Base-by-base conservation (phyloP, 2,329 filamentous ascomycete species). In the Fusarium vanettenii region DNA sequence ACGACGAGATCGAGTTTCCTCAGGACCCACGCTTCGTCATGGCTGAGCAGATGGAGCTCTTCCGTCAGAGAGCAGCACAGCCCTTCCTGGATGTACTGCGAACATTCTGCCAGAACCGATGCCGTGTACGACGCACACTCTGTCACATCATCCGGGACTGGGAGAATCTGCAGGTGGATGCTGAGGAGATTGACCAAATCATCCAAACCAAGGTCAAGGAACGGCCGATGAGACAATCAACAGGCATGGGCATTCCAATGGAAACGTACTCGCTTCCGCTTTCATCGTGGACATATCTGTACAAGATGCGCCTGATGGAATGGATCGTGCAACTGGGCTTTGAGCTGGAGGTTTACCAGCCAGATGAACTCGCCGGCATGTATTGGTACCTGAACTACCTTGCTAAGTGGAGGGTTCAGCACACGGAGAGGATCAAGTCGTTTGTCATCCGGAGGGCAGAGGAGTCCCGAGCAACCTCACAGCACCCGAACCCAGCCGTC, bases 301-400 rank as follows among this genome's bases (percentile, higher is more conserved):
- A 97, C 83, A 98, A 98, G 82, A 88, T 98, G n/a, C 90, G 90
- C 33, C 91, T 96, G 79, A 94, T 98, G 88, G 93, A 96, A 80
- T 93, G 92, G 87, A 92, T 97, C 55, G 88, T 98, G 18, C 94
- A 98, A 80, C 90, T 98, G 35, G 97, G 97, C 14, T 98, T 99
- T 81, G 97, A 99, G 83, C 91, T 98, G 14, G 92, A 96, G 50
- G 90, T 98, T 11, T 98, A 98, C 82, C 92, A 96, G 63, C 88
- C 91, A 0, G 93, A 97, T 81, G 97, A 99, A 82, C 87, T 97
- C 11, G 89, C 92, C 1, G 92, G 91, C 27, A 97, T 98, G 93
- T 98, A 98, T 82, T 97, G 93, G 91, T 95, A 98, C 81, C 85
- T 98, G 72, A 90, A 94, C 76, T 90, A 94, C 84, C 85, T 97